These are phyloP conservation scores for Nemania abortiva DNA, from an alignment of 2,329 filamentous ascomycete species.

Conservation along the genomic window DNA sequence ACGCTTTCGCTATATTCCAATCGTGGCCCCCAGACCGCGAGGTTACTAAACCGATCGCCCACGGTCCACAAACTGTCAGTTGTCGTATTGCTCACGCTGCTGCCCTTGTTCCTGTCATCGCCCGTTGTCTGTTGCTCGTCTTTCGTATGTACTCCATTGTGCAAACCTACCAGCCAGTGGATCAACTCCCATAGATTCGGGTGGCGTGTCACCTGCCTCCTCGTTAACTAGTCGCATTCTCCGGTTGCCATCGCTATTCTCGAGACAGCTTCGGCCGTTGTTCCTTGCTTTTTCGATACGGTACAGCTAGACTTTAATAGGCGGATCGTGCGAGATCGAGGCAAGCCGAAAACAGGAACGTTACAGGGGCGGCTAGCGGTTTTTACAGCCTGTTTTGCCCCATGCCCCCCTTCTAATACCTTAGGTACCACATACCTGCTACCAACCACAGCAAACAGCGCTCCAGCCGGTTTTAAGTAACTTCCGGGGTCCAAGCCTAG, in stretches of 20 bases:
- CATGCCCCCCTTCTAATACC: not conserved
- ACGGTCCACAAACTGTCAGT: slow-evolving; percentile 17
- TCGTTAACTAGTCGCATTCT: slow-evolving; percentile 13
- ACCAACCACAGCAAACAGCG: slow-evolving; percentile 13
- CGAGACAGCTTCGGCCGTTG: slow-evolving; percentile 6
- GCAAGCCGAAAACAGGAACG: slow-evolving; percentile 29
- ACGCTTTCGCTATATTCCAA: slow-evolving; percentile 21
- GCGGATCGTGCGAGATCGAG: slow-evolving; percentile 31
- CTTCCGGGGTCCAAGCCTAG: slow-evolving; percentile 24
- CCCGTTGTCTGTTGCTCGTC: not conserved
- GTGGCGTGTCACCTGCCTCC: slow-evolving; percentile 4
- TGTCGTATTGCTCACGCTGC: slow-evolving; percentile 20
- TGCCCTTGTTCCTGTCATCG: slow-evolving; percentile 7
- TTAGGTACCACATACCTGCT: not conserved
- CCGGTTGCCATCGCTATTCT: slow-evolving; percentile 1
- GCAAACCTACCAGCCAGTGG: slow-evolving; percentile 9
- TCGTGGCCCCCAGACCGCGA: not conserved
- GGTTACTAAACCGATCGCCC: slow-evolving; percentile 16
- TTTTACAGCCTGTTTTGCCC: slow-evolving; percentile 7
- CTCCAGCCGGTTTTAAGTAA: slow-evolving; percentile 23
- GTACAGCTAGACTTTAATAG: too few relatives aligned
- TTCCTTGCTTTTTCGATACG: not conserved
- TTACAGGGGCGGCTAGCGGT: slow-evolving; percentile 29
- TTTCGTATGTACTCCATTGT: not conserved
- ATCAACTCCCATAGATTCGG: not conserved